Evolutionary conservation across 2,329 filamentous ascomycete species (phyloP).

Genomic region (Verticillium alfalfae): DNA sequence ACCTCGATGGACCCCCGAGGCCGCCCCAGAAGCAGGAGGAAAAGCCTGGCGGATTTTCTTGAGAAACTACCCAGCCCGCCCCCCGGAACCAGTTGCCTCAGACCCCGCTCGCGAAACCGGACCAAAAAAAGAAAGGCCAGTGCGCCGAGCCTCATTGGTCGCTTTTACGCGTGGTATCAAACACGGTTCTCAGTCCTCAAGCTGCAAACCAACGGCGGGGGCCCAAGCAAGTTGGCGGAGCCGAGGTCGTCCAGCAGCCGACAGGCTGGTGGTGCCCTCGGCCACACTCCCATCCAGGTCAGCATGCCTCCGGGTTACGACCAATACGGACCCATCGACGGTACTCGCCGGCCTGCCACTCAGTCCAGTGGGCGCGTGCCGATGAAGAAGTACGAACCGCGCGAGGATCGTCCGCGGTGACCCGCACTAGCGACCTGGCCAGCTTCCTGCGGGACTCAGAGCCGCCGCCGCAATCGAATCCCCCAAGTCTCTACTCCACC

Average conservation of each 20-base stretch:
- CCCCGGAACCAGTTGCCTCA: constrained; percentile 36
- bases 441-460: constrained; percentile 66
- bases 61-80: constrained; percentile 64
- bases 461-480: constrained; percentile 43
- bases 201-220: constrained; percentile 15
- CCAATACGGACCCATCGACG: constrained; percentile 27
- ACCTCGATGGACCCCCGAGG: constrained; percentile 30
- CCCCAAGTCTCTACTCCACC: constrained; percentile 15
- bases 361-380: constrained; percentile 33
- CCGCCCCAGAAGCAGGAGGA: constrained; percentile 49
- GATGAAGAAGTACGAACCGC: constrained; percentile 54
- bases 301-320: constrained; percentile 37
- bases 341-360: constrained; percentile 10
- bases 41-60: constrained; percentile 74
- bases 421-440: constrained; percentile 62
- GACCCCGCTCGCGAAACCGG: constrained; percentile 22
- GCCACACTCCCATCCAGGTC: constrained; percentile 49
- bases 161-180: constrained; percentile 43
- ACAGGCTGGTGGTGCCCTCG: constrained; percentile 22
- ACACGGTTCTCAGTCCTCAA: constrained; percentile 9
- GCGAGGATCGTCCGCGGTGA: constrained; percentile 37
- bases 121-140: constrained; percentile 62
- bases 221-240: constrained; percentile 14
- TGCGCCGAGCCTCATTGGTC: constrained; percentile 55
- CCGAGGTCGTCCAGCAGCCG: constrained; percentile 34